Conservation (phyloP, 1,284 basidiomycete genomes). For the Melampsora americana region DNA sequence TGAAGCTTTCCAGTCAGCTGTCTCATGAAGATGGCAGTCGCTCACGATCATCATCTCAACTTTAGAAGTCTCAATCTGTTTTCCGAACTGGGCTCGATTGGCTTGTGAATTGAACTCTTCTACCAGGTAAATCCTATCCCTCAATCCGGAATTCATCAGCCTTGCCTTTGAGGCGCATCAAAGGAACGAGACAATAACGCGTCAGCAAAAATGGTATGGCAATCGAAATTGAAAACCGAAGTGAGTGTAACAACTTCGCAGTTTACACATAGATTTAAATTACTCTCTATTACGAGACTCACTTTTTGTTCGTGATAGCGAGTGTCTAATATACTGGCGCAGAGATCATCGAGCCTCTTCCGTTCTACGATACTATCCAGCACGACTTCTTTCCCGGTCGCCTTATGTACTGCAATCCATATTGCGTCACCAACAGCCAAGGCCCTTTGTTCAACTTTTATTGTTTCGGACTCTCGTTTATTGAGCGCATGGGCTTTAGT, state of each 20-base stretch:
- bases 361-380: constrained; percentile 62
- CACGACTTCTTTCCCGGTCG: constrained; percentile 52
- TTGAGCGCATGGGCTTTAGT: constrained; percentile 32
- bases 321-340: constrained; percentile 59
- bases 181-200: background rate
- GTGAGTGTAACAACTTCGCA: no score
- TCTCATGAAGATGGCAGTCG: constrained; percentile 61
- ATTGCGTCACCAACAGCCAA: constrained; percentile 61
- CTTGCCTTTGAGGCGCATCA: constrained; percentile 57
- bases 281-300: background rate
- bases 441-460: constrained; percentile 58
- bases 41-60: constrained; percentile 61
- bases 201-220: background rate
- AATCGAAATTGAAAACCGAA: no score
- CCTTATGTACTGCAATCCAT: constrained; percentile 59
- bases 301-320: constrained; percentile 62
- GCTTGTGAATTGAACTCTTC: constrained; percentile 58
- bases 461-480: constrained; percentile 12
- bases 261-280: no score
- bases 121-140: constrained; percentile 60
- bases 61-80: constrained; percentile 54
- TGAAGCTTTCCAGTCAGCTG: constrained; percentile 57
- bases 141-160: constrained; percentile 58
- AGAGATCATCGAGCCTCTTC: constrained; percentile 61
- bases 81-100: constrained; percentile 47